Conservation (phyloP, 805 yeast genomes). For the Hanseniaspora pseudoguilliermondii region DNA sequence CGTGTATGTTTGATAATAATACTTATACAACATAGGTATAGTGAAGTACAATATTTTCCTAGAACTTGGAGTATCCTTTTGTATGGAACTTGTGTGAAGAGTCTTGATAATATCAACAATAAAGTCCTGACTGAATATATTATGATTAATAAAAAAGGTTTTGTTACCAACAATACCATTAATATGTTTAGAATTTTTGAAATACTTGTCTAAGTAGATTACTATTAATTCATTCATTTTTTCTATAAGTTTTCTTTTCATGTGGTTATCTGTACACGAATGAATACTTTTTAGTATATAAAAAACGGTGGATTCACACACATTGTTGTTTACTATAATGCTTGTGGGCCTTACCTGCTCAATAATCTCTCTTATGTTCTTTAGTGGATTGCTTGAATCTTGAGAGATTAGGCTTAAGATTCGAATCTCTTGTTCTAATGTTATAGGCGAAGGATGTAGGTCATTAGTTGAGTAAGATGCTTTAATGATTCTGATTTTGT, state of each 20-base stretch:
- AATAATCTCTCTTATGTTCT: background rate
- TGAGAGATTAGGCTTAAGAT: background rate
- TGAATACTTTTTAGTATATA: background rate
- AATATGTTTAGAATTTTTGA: background rate
- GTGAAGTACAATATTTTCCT: background rate
- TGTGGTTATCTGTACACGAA: no score
- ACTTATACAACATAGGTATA: slow-evolving; percentile 4
- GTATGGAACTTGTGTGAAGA: background rate
- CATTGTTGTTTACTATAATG: background rate
- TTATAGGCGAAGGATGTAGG: background rate
- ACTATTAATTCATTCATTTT: background rate
- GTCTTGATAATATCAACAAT: background rate
- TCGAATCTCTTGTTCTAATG: background rate
- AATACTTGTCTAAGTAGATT: background rate
- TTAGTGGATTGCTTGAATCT: background rate
- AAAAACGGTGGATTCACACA: background rate
- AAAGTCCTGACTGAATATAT: background rate
- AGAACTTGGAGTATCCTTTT: background rate
- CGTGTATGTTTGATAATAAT: slow-evolving; percentile 5
- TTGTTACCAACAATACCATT: background rate
- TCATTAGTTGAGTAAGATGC: background rate
- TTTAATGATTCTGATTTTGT: background rate
- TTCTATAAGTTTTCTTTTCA: background rate
- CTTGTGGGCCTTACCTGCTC: background rate
- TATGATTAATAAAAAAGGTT: background rate